Evolutionary conservation across 352 stramenopile species (phyloP).

Genomic region (Globisporangium acanthophoron): DNA sequence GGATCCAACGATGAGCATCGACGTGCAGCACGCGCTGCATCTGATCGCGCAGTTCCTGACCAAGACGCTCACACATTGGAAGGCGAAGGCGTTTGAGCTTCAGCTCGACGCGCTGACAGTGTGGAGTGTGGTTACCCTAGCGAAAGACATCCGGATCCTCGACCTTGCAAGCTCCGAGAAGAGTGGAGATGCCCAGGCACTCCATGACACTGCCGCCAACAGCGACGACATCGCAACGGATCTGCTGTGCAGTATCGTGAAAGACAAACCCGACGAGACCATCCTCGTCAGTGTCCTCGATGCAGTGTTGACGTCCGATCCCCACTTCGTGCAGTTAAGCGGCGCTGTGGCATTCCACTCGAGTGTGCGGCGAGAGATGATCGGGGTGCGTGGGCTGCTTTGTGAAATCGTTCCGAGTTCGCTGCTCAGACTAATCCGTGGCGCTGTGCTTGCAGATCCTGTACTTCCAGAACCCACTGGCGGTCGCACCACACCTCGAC

Average conservation of each 20-base stretch:
- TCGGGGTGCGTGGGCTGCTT: slow-evolving; percentile 33
- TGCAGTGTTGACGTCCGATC: slow-evolving; percentile 32
- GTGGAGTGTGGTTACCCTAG: slow-evolving; percentile 31
- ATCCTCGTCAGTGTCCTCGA: slow-evolving; percentile 40
- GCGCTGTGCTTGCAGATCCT: slow-evolving; percentile 22
- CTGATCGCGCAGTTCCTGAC: slow-evolving; percentile 28
- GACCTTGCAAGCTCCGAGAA: neutral
- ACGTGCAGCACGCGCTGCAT: slow-evolving; percentile 24
- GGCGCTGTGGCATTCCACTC: slow-evolving; percentile 12
- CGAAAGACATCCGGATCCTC: slow-evolving; percentile 43
- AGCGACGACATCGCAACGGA: slow-evolving; percentile 2
- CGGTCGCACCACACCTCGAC: slow-evolving; percentile 37
- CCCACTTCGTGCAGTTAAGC: slow-evolving; percentile 23
- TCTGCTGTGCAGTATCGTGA: slow-evolving; percentile 18
- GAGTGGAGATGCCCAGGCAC: slow-evolving; percentile 4
- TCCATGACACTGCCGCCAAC: neutral
- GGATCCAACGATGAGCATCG: slow-evolving; percentile 12
- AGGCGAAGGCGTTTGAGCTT: slow-evolving; percentile 15
- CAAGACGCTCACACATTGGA: slow-evolving; percentile 19
- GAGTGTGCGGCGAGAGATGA: slow-evolving; percentile 27
- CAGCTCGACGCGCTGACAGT: slow-evolving; percentile 35
- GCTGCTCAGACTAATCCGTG: neutral
- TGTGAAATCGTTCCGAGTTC: neutral
- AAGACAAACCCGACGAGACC: slow-evolving; percentile 18
- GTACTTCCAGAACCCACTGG: slow-evolving; percentile 58